Evolutionary conservation across 495 filamentous ascomycete genomes (phyloP).

Genomic region (Peziza echinospora): DNA sequence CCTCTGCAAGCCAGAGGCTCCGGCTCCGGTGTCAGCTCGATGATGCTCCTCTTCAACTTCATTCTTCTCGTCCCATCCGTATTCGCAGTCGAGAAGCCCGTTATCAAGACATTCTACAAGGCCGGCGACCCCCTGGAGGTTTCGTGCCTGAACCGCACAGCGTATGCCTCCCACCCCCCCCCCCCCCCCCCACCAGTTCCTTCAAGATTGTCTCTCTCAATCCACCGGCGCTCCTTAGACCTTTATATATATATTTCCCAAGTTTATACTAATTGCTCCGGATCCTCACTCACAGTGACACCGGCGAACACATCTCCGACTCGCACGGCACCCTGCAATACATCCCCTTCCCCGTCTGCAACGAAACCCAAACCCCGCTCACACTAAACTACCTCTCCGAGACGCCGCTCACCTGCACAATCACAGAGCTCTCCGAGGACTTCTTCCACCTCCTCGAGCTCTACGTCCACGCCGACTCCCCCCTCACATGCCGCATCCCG

Average conservation of each 20-base stretch:
- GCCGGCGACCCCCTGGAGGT: conserved; percentile 26
- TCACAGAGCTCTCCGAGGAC: conserved; percentile 59
- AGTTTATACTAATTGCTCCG: not conserved
- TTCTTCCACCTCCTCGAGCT: conserved; percentile 97
- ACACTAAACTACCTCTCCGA: conserved; percentile 53
- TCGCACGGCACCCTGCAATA: conserved; percentile 68
- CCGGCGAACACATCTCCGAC: conserved; percentile 58
- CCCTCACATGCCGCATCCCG: conserved; percentile 77
- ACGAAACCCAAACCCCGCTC: conserved; percentile 52
- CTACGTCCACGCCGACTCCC: conserved; percentile 92
- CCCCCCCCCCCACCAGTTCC: not conserved
- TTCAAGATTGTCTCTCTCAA: no score
- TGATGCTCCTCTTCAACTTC: no score
- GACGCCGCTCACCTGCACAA: conserved; percentile 75
- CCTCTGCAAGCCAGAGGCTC: no score
- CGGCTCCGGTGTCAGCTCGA: no score
- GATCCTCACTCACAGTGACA: conserved; percentile 27
- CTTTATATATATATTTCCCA: not conserved
- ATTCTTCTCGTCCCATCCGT: not conserved
- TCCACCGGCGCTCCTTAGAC: not conserved
- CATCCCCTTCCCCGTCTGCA: conserved; percentile 59
- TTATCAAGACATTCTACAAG: not conserved
- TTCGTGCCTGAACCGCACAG: conserved; percentile 35
- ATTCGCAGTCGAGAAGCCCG: not conserved
- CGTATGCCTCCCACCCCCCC: conserved; percentile 21